Percentiles rank a stretch among this genome's conserved stretches.
phyloP scores from a whole-genome alignment of 176 grass and related monocot genomes.

The Pontederia crassipes region DNA sequence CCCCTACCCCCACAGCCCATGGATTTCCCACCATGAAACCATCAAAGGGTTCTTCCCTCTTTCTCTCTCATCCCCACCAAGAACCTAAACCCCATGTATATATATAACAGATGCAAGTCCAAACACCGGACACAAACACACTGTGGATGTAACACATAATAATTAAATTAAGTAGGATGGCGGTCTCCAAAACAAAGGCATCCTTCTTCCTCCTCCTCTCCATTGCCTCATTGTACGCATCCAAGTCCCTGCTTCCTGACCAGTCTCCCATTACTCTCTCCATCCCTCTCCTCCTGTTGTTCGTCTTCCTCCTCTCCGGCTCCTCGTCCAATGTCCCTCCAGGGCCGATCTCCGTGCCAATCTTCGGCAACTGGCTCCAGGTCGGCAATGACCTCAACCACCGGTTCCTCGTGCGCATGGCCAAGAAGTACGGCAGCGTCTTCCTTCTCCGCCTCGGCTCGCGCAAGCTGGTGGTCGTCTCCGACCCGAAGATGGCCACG shows the following conservation, averaged over 20 bases:
- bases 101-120: too few species aligned
- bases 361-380: slow-evolving; percentile 9
- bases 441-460: slow-evolving; percentile 1
- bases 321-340: background rate
- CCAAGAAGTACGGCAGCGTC: background rate
- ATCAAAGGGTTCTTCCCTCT: too few species aligned
- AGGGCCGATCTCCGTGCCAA: background rate
- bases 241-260: background rate
- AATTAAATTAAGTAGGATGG: background rate
- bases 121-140: too few species aligned
- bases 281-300: background rate
- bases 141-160: too few species aligned
- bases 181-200: background rate
- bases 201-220: background rate
- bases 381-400: slow-evolving; percentile 12
- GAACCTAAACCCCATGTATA: too few species aligned
- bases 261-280: background rate
- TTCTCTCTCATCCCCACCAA: too few species aligned
- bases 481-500: background rate
- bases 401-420: background rate
- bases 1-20: too few species aligned
- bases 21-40: too few species aligned
- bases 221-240: background rate
- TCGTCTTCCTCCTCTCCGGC: background rate
- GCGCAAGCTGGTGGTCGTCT: slow-evolving; percentile 2